Evolutionary conservation across 768 basidiomycete genomes (phyloP), one percentile per base, ranked within the genome.

Genomic region (Leccinellum luteum): DNA sequence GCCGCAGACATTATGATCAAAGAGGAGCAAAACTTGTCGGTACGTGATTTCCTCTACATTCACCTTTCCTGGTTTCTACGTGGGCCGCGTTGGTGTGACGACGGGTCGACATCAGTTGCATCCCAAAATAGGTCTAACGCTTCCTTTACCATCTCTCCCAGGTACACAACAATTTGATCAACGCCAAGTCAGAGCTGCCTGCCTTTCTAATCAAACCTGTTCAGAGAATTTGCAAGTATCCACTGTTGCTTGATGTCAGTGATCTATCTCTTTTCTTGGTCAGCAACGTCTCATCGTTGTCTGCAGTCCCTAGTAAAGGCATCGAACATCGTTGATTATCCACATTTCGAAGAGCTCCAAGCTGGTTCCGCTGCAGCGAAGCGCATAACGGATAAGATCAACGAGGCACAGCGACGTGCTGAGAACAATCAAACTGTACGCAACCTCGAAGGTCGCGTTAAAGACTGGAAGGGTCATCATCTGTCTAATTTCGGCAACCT

Each of bases 391-490:
- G 92, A 93, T 70, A 89, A 87, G 73, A 94, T 98, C 74, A 98
- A 98, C 71, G 97, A 98, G 73, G 90, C 92, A 25, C 87, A 94
- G 72, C 85, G 97, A 50, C 85, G 91, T 50, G 86, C 91, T 51
- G 92, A 98, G 76, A 98, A 99, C 66, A 79, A 87, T 44, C 88
- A 87, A 65, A 97, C 94, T 5, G 94, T 97, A 55, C 85, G 89
- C 73, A 90, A 88, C 64, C 83, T 99, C 8, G 81, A 87, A 60
- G 77, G 78, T 28, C 87, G 97, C 47, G 94, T 99, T 48, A 93
- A 95, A 62, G 97, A 99, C 72, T 99, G 97, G 97, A 98, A 98
- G 73, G 96, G 96, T 12, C 97, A 99, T 73, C 92, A 96, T 64
- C 81, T 98, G 38, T 86, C 86, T 64, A 91, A 94, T 71, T 98